Base-by-base conservation (phyloP, 2,329 filamentous ascomycete genomes). In the Ophiosphaerella herpotricha region DNA sequence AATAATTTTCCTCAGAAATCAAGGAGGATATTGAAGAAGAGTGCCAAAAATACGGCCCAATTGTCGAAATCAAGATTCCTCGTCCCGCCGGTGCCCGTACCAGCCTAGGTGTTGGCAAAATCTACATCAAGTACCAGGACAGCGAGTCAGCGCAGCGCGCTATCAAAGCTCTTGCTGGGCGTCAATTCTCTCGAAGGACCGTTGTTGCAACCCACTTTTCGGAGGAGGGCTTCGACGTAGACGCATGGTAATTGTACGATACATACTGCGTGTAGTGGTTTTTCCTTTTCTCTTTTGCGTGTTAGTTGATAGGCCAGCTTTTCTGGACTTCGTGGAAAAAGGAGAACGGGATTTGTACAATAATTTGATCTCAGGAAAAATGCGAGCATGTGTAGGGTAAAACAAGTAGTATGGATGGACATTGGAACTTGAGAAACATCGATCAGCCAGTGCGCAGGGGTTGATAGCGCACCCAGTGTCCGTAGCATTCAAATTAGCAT, bases 141-240 rank as follows among this genome's bases (percentile, higher is more conserved):
- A 78, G 83, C 2, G 90, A 91, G 43, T 85, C 87, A 7, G 90
- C 93, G 16, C 87, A 89, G 55, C 92, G 90, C 67, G 95, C 94
- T 7, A 80, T 99, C 48, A 86, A 88, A 65, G 87, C 91, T n/a
- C 80, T 99, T 63, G 94, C 95, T 26, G 94, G 94, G 39, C 84
- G 95, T 58, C 97, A 97, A 73, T 99, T 99, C 72, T 90, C 92
- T 0, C 91, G 97, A 76, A 85, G 95, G 63, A 99, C 94, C 3
- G 95, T 99, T 24, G 91, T 99, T 11, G 91, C 90, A 2, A 97
- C 94, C 4, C 97, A 94, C 76, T 99, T 97, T 74, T 89, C 91
- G 18, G 95, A 97, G 86, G 93, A 97, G 76, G 96, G 96, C 71
- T 97, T 97, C 64, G 93, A 97, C 67, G 89, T 95, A 50, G 85